These are phyloP conservation scores for Anisogramma anomala DNA, from an alignment of 2,329 filamentous ascomycete species.

Conservation along the genomic window DNA sequence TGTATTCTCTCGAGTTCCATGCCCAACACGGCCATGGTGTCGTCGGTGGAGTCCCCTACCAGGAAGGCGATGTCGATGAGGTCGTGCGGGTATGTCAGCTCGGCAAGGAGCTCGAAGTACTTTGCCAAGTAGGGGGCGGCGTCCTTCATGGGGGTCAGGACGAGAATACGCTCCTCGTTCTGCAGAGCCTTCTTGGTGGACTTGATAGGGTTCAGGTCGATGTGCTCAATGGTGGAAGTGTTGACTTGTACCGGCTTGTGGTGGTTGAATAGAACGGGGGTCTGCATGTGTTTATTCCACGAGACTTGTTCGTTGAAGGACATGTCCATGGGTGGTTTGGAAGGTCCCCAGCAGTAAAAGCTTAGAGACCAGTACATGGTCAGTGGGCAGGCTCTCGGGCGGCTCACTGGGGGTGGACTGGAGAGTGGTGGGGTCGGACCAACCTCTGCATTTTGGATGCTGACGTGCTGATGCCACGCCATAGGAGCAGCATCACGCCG, in stretches of 20 bases:
- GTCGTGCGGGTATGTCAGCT: conserved; percentile 87
- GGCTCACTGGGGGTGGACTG: background rate
- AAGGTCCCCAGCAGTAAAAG: conserved; percentile 94
- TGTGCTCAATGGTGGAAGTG: conserved; percentile 60
- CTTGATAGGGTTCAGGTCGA: conserved; percentile 75
- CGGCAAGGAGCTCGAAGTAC: conserved; percentile 84
- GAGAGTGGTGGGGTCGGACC: conserved; percentile 20
- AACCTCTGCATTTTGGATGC: conserved; percentile 88
- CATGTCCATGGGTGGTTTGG: conserved; percentile 95
- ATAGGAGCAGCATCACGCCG: conserved; percentile 68
- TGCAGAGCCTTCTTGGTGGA: conserved; percentile 67
- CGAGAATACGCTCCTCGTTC: conserved; percentile 79
- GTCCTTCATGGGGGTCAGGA: conserved; percentile 87
- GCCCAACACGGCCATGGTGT: conserved; percentile 77
- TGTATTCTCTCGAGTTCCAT: conserved; percentile 83
- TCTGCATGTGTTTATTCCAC: conserved; percentile 81
- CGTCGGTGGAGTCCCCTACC: conserved; percentile 81
- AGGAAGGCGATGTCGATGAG: conserved; percentile 93
- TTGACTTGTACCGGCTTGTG: conserved; percentile 82
- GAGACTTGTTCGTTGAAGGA: conserved; percentile 76
- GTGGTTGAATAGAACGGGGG: conserved; percentile 92
- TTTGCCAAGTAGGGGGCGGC: conserved; percentile 70
- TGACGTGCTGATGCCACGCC: conserved; percentile 71
- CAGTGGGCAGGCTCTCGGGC: background rate
- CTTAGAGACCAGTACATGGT: conserved; percentile 32